Percentiles rank a stretch among this genome's conserved stretches.
phyloP scores from a whole-genome alignment of 202 grass and related monocot genomes.

The Zoysia matrella region DNA sequence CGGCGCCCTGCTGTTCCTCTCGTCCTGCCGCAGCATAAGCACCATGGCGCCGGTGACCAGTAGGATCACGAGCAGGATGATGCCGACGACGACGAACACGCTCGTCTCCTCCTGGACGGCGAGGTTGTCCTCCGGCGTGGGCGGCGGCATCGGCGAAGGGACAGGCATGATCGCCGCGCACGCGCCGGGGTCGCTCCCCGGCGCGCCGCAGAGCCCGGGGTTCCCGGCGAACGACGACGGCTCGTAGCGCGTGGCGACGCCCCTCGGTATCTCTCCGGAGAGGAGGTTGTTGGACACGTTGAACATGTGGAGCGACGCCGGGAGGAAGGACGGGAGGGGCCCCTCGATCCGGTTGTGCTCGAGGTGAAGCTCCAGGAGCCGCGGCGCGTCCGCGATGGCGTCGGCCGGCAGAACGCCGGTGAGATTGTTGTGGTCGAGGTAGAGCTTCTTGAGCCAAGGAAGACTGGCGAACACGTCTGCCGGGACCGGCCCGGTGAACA shows the following conservation, averaged over 20 bases:
- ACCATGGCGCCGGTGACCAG: constrained; percentile 49
- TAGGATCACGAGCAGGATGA: constrained; percentile 51
- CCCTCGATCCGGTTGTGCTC: constrained; percentile 67
- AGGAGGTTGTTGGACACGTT: constrained; percentile 60
- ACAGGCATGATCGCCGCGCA: not conserved
- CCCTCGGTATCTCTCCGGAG: constrained; percentile 32
- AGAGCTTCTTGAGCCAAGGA: constrained; percentile 76
- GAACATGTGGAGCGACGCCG: constrained; percentile 40
- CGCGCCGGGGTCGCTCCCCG: constrained; percentile 1
- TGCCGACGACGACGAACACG: constrained; percentile 51
- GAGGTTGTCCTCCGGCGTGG: not conserved
- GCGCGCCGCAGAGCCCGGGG: constrained; percentile 48
- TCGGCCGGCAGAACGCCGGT: constrained; percentile 47
- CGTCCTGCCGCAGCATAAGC: constrained; percentile 55
- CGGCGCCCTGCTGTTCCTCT: constrained; percentile 28
- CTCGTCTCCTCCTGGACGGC: constrained; percentile 50
- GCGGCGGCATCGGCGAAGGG: not conserved
- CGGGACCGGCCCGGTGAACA: constrained; percentile 49
- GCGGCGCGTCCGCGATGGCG: constrained; percentile 37
- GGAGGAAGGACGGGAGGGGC: constrained; percentile 23
- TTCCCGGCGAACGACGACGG: constrained; percentile 56
- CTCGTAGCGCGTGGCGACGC: constrained; percentile 41
- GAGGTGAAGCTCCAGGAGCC: constrained; percentile 65
- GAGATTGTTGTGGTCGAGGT: constrained; percentile 62
- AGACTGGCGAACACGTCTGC: constrained; percentile 39